phyloP scores from a whole-genome alignment of 352 stramenopile species.

The Pythium periplocum region DNA sequence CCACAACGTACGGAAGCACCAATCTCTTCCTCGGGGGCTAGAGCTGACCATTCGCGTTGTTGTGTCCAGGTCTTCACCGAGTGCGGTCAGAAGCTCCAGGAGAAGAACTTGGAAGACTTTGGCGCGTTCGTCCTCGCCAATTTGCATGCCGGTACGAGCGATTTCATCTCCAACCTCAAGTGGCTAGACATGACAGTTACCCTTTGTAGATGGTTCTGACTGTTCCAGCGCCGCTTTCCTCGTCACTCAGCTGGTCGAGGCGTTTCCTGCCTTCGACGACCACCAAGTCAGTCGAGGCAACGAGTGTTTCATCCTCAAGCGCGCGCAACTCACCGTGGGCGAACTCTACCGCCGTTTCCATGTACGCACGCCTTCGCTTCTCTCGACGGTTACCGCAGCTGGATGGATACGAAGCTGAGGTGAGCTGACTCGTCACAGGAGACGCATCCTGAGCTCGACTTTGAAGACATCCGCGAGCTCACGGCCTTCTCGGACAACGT shows the following conservation, averaged over 20 bases:
- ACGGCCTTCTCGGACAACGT: constrained; percentile 72
- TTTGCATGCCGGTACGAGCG: constrained; percentile 16
- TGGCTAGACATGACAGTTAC: neutral
- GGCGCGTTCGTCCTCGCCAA: constrained; percentile 70
- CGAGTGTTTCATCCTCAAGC: constrained; percentile 62
- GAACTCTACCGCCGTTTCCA: constrained; percentile 65
- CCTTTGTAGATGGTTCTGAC: neutral
- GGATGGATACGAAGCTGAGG: too few species aligned
- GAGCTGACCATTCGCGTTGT: too few species aligned
- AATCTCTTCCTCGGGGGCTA: too few species aligned
- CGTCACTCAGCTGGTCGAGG: constrained; percentile 41
- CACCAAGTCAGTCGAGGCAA: constrained; percentile 38
- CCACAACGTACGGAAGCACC: too few species aligned
- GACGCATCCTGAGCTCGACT: constrained; percentile 38
- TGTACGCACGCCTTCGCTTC: constrained; percentile 15
- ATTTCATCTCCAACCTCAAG: neutral
- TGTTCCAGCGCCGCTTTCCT: constrained; percentile 40
- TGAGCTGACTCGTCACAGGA: constrained; percentile 19
- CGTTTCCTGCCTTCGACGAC: constrained; percentile 74
- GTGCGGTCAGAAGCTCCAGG: constrained; percentile 45
- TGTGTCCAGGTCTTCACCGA: constrained; percentile 45
- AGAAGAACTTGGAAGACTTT: constrained; percentile 53
- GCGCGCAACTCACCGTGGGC: constrained; percentile 49
- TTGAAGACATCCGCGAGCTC: constrained; percentile 56
- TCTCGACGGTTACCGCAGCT: too few species aligned